A percentile compares a stretch with the other conserved stretches of the same genome.
These are phyloP conservation scores for Laguncularia racemosa DNA, from an alignment of 345 rosid species.

Conservation along the genomic window DNA sequence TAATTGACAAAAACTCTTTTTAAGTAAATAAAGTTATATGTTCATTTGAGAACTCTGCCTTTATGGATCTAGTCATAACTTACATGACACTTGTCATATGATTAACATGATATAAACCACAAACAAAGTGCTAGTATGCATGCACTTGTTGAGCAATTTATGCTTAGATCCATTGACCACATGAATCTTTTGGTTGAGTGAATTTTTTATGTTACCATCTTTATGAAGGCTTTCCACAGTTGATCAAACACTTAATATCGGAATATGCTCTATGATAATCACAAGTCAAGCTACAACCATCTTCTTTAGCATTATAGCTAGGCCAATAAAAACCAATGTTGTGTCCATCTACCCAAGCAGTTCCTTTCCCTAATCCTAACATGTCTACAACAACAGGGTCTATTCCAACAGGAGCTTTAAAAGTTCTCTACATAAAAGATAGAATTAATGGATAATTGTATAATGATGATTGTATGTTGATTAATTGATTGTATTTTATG, in stretches of 20 bases:
- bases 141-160: background rate
- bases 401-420: constrained; percentile 33
- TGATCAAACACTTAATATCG: constrained; percentile 7
- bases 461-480: background rate
- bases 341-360: constrained; percentile 54
- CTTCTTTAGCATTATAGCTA: background rate
- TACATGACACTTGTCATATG: too few relatives aligned
- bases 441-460: too few relatives aligned
- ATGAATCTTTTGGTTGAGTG: too few relatives aligned
- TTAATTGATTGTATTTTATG: background rate
- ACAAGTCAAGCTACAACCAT: constrained; percentile 19
- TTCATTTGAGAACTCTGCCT: too few relatives aligned
- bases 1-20: background rate
- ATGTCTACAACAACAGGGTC: constrained; percentile 57
- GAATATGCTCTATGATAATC: constrained; percentile 18
- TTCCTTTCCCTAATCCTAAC: constrained; percentile 50
- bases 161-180: too few relatives aligned
- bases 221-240: constrained; percentile 30
- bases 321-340: constrained; percentile 59
- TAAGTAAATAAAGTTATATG: too few relatives aligned
- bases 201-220: constrained; percentile 13
- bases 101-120: background rate
- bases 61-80: background rate
- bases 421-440: constrained; percentile 23
- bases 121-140: background rate